These are phyloP conservation scores for Verruconis gallopava DNA, from an alignment of 2,329 filamentous ascomycete genomes.

Conservation along the genomic window DNA sequence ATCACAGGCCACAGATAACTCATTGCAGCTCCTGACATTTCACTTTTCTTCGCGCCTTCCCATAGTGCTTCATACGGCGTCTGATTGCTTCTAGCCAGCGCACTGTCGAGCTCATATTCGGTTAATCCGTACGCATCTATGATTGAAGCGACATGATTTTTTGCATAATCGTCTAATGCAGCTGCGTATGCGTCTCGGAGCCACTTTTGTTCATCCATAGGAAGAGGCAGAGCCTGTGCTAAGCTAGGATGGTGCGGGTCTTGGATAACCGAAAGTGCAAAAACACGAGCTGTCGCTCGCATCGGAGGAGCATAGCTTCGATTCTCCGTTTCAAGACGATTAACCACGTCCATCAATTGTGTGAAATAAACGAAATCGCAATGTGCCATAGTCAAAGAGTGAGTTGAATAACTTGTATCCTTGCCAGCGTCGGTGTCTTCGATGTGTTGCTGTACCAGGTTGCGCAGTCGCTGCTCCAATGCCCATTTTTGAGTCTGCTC, in stretches of 20 bases:
- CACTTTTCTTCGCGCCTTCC: conserved; percentile 15
- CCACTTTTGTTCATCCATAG: conserved; percentile 13
- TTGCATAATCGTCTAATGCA: conserved; percentile 13
- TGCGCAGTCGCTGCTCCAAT: conserved; percentile 13
- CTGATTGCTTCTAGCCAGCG: conserved; percentile 15
- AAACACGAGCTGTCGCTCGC: background rate
- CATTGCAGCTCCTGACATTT: conserved; percentile 11
- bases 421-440: conserved; percentile 13
- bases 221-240: conserved; percentile 12
- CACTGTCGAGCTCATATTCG: conserved; percentile 17
- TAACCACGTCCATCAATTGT: conserved; percentile 14
- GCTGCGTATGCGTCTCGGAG: conserved; percentile 12
- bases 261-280: background rate
- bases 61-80: conserved; percentile 17
- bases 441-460: conserved; percentile 15
- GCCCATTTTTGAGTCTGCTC: conserved; percentile 13
- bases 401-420: conserved; percentile 16
- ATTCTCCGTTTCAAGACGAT: background rate
- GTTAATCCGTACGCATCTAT: conserved; percentile 17
- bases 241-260: background rate
- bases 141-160: conserved; percentile 12
- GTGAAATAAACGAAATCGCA: conserved; percentile 16
- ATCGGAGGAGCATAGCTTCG: background rate
- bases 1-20: background rate
- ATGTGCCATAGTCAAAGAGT: conserved; percentile 18